phyloP scores from a whole-genome alignment of 768 basidiomycete species.

The Tulasnella sp. region DNA sequence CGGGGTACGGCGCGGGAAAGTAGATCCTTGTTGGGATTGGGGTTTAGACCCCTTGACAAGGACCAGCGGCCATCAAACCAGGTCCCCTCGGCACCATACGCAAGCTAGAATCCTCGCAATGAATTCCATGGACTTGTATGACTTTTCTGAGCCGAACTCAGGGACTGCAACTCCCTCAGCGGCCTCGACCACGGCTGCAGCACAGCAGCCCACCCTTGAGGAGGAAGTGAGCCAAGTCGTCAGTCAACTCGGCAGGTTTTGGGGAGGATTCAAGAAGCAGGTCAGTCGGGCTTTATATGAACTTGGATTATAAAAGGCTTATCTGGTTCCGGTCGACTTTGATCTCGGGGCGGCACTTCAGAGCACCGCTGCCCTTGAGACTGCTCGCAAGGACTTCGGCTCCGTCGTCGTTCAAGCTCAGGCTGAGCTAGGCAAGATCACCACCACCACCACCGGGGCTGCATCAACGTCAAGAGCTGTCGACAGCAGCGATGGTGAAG shows the following conservation, averaged over 20 bases:
- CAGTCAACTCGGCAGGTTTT: slow-evolving; percentile 74
- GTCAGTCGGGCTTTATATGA: slow-evolving; percentile 30
- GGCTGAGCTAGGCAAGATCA: slow-evolving; percentile 55
- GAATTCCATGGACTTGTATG: slow-evolving; percentile 68
- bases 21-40: not conserved
- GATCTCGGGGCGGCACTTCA: slow-evolving; percentile 22
- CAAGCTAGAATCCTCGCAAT: slow-evolving; percentile 27
- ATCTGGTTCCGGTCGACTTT: not conserved
- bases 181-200: slow-evolving; percentile 19
- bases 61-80: not conserved
- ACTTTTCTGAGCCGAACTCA: slow-evolving; percentile 35
- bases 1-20: not conserved
- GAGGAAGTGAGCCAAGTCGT: slow-evolving; percentile 85
- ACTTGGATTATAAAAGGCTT: not conserved
- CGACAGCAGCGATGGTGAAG: slow-evolving; percentile 12
- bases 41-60: not conserved
- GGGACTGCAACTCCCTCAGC: slow-evolving; percentile 4
- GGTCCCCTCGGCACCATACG: not conserved
- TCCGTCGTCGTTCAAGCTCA: slow-evolving; percentile 71
- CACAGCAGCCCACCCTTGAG: slow-evolving; percentile 50
- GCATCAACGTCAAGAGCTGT: slow-evolving; percentile 12
- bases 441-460: slow-evolving; percentile 25
- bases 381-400: slow-evolving; percentile 56
- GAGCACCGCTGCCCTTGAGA: slow-evolving; percentile 59
- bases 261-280: slow-evolving; percentile 89